Conservation (phyloP, 805 yeast species). For the Kodamaea neixiangensis region DNA sequence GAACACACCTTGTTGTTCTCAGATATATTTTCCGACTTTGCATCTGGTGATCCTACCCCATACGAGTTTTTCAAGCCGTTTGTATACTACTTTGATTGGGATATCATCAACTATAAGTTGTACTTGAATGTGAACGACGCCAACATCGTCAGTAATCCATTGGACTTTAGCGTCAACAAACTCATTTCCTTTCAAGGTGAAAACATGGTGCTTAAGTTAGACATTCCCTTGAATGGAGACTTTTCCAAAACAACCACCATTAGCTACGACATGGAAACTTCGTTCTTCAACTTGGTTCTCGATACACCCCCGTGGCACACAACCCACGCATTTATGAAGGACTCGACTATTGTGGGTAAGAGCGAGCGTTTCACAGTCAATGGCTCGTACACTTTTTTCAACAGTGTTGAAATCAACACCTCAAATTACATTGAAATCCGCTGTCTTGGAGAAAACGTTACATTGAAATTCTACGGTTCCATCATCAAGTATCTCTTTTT, state of each 20-base stretch:
- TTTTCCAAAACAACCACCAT: constrained; percentile 54
- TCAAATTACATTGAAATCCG: constrained; percentile 70
- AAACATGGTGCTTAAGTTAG: constrained; percentile 44
- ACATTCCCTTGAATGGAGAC: constrained; percentile 61
- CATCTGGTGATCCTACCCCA: constrained; percentile 66
- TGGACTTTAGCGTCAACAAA: constrained; percentile 79
- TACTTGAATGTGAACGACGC: constrained; percentile 81
- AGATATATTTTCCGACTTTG: constrained; percentile 76
- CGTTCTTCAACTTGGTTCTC: constrained; percentile 59
- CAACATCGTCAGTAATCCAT: constrained; percentile 85
- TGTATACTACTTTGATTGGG: constrained; percentile 62
- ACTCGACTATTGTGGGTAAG: constrained; percentile 62
- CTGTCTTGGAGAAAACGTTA: constrained; percentile 64
- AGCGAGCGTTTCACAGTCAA: constrained; percentile 58
- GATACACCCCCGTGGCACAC: constrained; percentile 96
- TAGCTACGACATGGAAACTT: constrained; percentile 53
- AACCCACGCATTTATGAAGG: constrained; percentile 63
- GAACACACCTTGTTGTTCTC: constrained; percentile 78
- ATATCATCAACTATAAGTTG: constrained; percentile 54
- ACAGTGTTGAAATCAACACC: constrained; percentile 60
- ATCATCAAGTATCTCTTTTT: constrained; percentile 72
- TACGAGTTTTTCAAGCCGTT: constrained; percentile 81
- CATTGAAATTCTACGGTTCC: constrained; percentile 76
- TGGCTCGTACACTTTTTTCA: constrained; percentile 67
- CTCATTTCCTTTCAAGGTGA: constrained; percentile 75